phyloP scores from a whole-genome alignment of 192 early-diverging fungal genomes.

The Entomortierella chlamydospora region DNA sequence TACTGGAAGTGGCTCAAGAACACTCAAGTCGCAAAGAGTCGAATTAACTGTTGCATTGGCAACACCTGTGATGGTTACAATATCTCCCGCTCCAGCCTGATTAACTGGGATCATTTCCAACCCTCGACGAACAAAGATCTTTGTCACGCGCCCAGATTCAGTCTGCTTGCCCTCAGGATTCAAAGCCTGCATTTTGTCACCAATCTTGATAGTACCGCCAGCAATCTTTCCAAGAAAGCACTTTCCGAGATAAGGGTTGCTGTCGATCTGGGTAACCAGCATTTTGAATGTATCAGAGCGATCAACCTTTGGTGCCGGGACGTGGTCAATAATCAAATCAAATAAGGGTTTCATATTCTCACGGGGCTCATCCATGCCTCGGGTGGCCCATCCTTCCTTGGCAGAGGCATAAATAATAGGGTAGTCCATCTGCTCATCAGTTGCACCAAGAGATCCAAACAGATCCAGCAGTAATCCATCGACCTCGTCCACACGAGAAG shows the following conservation, averaged over 20 bases:
- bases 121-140: conserved; percentile 81
- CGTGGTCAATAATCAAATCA: conserved; percentile 77
- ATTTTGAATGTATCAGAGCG: conserved; percentile 77
- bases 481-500: conserved; percentile 80
- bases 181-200: conserved; percentile 80
- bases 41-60: conserved; percentile 83
- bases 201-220: conserved; percentile 75
- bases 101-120: conserved; percentile 77
- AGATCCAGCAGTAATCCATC: conserved; percentile 85
- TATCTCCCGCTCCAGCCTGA: conserved; percentile 85
- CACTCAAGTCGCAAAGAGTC: conserved; percentile 75
- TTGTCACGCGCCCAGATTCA: conserved; percentile 77
- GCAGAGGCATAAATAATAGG: conserved; percentile 82
- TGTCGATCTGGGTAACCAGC: conserved; percentile 90
- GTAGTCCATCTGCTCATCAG: conserved; percentile 84
- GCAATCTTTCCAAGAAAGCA: conserved; percentile 82
- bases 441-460: conserved; percentile 81
- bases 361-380: conserved; percentile 57
- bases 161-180: conserved; percentile 74
- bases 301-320: conserved; percentile 76
- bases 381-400: conserved; percentile 86
- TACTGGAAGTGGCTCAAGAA: conserved; percentile 70
- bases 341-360: conserved; percentile 74
- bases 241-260: conserved; percentile 86
- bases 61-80: conserved; percentile 83